Percentiles rank a stretch among this genome's conserved stretches.
Conservation (phyloP, 768 basidiomycete genomes). For the Naganishia onofrii region DNA sequence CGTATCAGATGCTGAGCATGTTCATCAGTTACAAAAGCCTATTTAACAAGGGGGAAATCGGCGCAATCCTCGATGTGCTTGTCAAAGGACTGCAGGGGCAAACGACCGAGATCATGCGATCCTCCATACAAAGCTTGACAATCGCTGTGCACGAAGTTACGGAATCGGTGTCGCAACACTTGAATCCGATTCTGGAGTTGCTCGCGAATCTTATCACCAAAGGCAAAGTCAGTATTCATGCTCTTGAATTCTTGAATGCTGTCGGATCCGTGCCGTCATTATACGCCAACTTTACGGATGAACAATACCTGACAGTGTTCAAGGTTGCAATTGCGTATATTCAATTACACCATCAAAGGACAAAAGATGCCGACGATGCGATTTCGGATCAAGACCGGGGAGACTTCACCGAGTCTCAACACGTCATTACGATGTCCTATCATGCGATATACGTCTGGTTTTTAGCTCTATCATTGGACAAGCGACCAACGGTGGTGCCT, state of each 20-base stretch:
- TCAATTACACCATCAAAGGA: conserved; percentile 53
- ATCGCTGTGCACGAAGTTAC: conserved; percentile 83
- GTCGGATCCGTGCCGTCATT: conserved; percentile 75
- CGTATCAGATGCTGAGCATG: conserved; percentile 81
- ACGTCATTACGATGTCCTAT: conserved; percentile 83
- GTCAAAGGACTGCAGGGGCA: conserved; percentile 53
- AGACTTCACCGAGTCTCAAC: conserved; percentile 74
- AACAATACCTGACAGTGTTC: conserved; percentile 88
- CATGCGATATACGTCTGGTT: conserved; percentile 94
- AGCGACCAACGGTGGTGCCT: conserved; percentile 74
- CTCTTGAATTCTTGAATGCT: conserved; percentile 84
- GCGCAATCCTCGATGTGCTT: conserved; percentile 55
- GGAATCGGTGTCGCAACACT: conserved; percentile 70
- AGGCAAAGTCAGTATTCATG: conserved; percentile 89
- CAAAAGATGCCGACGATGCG: conserved; percentile 27
- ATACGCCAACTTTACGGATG: conserved; percentile 85
- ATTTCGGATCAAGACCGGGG: conserved; percentile 34
- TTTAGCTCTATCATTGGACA: conserved; percentile 74
- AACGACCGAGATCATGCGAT: conserved; percentile 35
- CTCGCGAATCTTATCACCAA: conserved; percentile 87
- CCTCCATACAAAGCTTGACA: conserved; percentile 73
- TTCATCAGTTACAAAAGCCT: conserved; percentile 79
- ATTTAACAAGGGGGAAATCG: conserved; percentile 60
- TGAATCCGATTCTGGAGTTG: conserved; percentile 78
- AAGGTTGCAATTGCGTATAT: conserved; percentile 91